Evolutionary conservation across 345 rosid species (phyloP), one percentile per base, ranked within the genome.

Genomic region (Moringa oleifera): DNA sequence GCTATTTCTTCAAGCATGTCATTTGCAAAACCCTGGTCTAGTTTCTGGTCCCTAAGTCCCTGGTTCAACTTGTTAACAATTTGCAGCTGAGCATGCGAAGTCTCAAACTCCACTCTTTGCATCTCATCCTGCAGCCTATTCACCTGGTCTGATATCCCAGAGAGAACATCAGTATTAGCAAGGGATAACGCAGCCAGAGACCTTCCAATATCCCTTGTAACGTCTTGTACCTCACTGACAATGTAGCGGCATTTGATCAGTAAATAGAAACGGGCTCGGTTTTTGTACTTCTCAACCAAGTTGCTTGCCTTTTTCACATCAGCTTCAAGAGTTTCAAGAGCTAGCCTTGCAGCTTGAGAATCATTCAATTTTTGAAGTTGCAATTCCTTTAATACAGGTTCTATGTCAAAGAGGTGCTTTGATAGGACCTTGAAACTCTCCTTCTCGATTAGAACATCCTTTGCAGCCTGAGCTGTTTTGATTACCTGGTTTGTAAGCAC

Each of bases 401-500:
- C 91, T 53, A 85, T 85, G 69, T 85, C 91, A 58, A 85, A 77
- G 20, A 85, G 83, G 74, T 83, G 80, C 73, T 83, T 81, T 2
- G 91, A 72, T 17, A 85, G 81, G 62, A 77, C 80, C 76, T 65
- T 83, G 77, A 83, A 85, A 76, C 91, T 85, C 2, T 83, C 86
- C 68, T 77, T 85, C 79, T 83, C 88, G 15, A 81, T 57, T 1
- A 85, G 46, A 59, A 85, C 68, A 72, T 85, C 80, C 37, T 81
- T 85, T 64, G 91, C 88, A 69, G 91, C 88, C 61, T 79, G 83
- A 31, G 91, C 91, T 57, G 91, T 85, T 79, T 81, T 83, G 25
- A 85, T 65, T 31, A 85, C 85, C 74, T 85, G 86, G 55, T 68
- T 74, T 51, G 83, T 75, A 50, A 85, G 68, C 55, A 85, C 80